These are phyloP conservation scores for Moesziomyces aphidis DNA, from an alignment of 1,284 basidiomycete genomes.

Conservation along the genomic window DNA sequence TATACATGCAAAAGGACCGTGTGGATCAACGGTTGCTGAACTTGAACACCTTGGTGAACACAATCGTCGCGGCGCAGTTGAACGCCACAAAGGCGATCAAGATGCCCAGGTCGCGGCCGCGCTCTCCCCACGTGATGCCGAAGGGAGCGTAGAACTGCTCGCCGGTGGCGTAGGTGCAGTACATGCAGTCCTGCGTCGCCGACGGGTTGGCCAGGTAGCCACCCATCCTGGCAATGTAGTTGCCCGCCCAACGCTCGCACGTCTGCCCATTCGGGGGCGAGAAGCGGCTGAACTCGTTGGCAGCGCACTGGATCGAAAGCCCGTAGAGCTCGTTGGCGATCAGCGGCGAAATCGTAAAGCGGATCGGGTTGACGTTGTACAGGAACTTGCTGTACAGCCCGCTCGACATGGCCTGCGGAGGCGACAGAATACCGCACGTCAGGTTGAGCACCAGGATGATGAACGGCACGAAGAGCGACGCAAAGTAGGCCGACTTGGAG, in stretches of 20 bases:
- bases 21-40: slow-evolving; percentile 47
- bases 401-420: slow-evolving; percentile 66
- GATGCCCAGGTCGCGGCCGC: slow-evolving; percentile 56
- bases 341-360: slow-evolving; percentile 70
- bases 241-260: slow-evolving; percentile 72
- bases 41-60: slow-evolving; percentile 47
- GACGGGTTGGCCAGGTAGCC: slow-evolving; percentile 83
- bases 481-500: slow-evolving; percentile 73
- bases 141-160: slow-evolving; percentile 79
- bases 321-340: slow-evolving; percentile 84
- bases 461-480: slow-evolving; percentile 82
- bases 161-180: slow-evolving; percentile 78
- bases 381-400: slow-evolving; percentile 55
- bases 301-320: slow-evolving; percentile 76
- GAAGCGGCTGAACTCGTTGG: slow-evolving; percentile 75
- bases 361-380: slow-evolving; percentile 62
- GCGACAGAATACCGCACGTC: slow-evolving; percentile 77
- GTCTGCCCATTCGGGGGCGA: slow-evolving; percentile 80
- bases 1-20: neutral
- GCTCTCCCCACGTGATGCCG: slow-evolving; percentile 74
- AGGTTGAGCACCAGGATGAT: slow-evolving; percentile 71
- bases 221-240: slow-evolving; percentile 72
- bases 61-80: slow-evolving; percentile 44
- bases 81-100: slow-evolving; percentile 54
- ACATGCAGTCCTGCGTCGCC: slow-evolving; percentile 75